Evolutionary conservation across 176 grass and related monocot genomes (phyloP).

Genomic region (Bolboschoenus planiculmis): DNA sequence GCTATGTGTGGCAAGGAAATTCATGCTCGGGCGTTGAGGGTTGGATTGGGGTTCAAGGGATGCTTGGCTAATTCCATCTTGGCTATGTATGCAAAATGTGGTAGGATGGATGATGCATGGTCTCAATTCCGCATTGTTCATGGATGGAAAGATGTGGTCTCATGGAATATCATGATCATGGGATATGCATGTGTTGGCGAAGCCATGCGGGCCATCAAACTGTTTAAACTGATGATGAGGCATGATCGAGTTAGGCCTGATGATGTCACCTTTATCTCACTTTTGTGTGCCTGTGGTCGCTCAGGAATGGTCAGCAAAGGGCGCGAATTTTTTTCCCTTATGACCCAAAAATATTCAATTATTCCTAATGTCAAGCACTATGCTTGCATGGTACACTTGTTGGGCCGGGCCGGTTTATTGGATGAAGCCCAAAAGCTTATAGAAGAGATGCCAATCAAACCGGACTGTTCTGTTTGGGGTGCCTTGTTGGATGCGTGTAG

Average conservation of each 20-base stretch:
- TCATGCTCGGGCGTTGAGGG: conserved; percentile 69
- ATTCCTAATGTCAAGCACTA: conserved; percentile 88
- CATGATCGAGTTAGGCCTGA: conserved; percentile 53
- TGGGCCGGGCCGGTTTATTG: conserved; percentile 64
- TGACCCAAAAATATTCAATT: conserved; percentile 58
- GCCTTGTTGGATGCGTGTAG: conserved; percentile 22
- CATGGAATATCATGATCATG: conserved; percentile 86
- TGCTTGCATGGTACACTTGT: conserved; percentile 90
- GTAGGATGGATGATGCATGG: conserved; percentile 66
- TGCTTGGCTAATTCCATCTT: conserved; percentile 76
- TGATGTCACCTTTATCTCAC: conserved; percentile 71
- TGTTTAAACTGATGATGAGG: conserved; percentile 66
- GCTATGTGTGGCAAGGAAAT: conserved; percentile 79
- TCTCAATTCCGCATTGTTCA: conserved; percentile 46
- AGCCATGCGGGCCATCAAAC: conserved; percentile 41
- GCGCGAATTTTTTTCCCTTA: conserved; percentile 54
- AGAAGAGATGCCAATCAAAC: conserved; percentile 46
- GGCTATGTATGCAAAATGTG: conserved; percentile 87
- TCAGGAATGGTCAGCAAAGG: conserved; percentile 76
- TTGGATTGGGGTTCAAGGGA: conserved; percentile 47
- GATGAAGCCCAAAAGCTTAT: conserved; percentile 67
- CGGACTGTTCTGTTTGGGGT: conserved; percentile 14
- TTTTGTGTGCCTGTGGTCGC: conserved; percentile 79
- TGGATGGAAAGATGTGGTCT: conserved; percentile 62
- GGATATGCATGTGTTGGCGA: conserved; percentile 61